Base-by-base conservation (phyloP, 306 rosid species). In the Abrus precatorius region DNA sequence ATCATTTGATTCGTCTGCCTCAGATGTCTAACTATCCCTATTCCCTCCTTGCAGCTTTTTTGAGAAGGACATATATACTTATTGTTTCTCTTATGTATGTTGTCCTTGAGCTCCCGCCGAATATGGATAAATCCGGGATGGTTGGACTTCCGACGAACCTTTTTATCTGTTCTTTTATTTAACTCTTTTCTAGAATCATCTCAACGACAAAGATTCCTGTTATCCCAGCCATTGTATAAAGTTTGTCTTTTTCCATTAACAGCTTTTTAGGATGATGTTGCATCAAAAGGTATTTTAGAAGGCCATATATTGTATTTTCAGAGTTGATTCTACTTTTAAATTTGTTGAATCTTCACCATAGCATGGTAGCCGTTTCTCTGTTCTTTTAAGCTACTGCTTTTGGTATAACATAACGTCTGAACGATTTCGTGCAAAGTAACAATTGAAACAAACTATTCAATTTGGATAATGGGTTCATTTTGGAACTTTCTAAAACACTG, bases 1-100 rank as follows among this genome's bases (percentile, higher is more conserved):
- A 1, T 86, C 92, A 36, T 95, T 91, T 10, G 92, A 85, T 76
- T 85, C 91, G 4, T 68, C 81, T 60, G 80, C 79, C 12, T 10
- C 83, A 33, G 97, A 86, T 64, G 88, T 66, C 34, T 85, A 81
- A 62, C 61, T 74, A 76, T 67, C 20, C 20, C 20, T 20, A 20
- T 20, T 20, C 84, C 57, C 57, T 9, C 70, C 77, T 73, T 76
- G 86, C 90, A 84, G 85, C 87, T 68, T 80, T 72, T 82, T 75
- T 20, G 20, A 20, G 20, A 85, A 89, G 87, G 83, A 84, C 88
- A 75, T 56, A 71, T 66, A 72, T 84, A 80, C 86, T 83, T 36
- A 41, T 71, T 85, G 91, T 78, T 77, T 83, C 80, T 86, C 88
- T 88, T 80, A 12, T 83, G 85, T 57, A 41, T 86, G 89, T 81